phyloP scores from a whole-genome alignment of 192 early-diverging fungal species.

The Globomyces pollinis-pini region DNA sequence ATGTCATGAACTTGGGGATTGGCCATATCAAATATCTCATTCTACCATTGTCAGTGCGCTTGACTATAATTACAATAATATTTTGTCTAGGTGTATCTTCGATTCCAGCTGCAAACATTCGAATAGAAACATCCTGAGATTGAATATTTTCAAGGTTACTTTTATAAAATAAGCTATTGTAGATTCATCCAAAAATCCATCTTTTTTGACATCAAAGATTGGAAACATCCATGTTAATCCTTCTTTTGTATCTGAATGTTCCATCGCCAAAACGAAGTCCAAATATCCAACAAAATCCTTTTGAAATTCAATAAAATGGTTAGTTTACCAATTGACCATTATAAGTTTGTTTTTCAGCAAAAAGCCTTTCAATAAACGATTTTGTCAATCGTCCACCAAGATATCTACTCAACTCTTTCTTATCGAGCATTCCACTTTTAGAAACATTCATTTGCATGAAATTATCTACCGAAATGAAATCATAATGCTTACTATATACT shows the following conservation, averaged over 20 bases:
- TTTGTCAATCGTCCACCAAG: constrained; percentile 33
- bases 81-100: constrained; percentile 32
- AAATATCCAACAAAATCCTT: constrained; percentile 28
- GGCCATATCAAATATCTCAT: constrained; percentile 56
- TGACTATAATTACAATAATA: too few species aligned
- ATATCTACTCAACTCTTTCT: constrained; percentile 35
- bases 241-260: constrained; percentile 40
- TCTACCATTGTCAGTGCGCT: too few species aligned
- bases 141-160: constrained; percentile 13
- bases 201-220: constrained; percentile 34
- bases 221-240: constrained; percentile 37
- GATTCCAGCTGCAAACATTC: constrained; percentile 31
- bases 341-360: constrained; percentile 39
- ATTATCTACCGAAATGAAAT: too few species aligned
- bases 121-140: constrained; percentile 29
- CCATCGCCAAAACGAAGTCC: constrained; percentile 37
- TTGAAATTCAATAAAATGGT: constrained; percentile 29
- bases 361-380: constrained; percentile 43
- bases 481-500: constrained; percentile 34
- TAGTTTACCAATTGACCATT: constrained; percentile 38
- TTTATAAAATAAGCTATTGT: constrained; percentile 38
- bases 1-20: constrained; percentile 15
- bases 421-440: constrained; percentile 40
- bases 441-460: constrained; percentile 42
- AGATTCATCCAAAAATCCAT: constrained; percentile 38